A percentile compares a stretch with the other conserved stretches of the same genome.
phyloP scores from a whole-genome alignment of 305 asterid species.

The Fraxinus ornus region DNA sequence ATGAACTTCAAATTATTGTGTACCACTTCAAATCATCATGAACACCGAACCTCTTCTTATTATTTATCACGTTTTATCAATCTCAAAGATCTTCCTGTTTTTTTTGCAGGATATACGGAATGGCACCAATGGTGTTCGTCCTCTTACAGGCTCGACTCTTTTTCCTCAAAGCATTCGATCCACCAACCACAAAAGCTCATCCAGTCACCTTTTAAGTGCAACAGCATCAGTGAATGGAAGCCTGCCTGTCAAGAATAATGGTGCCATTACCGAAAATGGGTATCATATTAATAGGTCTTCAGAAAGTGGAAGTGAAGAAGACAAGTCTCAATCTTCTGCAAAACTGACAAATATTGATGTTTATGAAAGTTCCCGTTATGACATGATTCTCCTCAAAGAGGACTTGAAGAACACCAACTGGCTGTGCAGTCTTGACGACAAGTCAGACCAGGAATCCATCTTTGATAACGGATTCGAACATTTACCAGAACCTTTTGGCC shows the following conservation, averaged over 20 bases:
- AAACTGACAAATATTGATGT: constrained; percentile 58
- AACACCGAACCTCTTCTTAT: background rate
- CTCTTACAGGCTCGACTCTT: constrained; percentile 72
- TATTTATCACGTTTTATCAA: background rate
- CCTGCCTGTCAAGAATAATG: constrained; percentile 31
- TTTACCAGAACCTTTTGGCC: constrained; percentile 51
- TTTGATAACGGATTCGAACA: constrained; percentile 50
- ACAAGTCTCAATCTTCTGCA: constrained; percentile 48
- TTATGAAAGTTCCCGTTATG: constrained; percentile 88
- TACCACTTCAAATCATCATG: background rate
- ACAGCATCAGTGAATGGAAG: constrained; percentile 49
- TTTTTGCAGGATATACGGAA: constrained; percentile 75
- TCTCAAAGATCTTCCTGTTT: constrained; percentile 29
- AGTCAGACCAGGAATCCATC: constrained; percentile 40
- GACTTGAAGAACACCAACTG: constrained; percentile 49
- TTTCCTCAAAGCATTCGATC: constrained; percentile 98
- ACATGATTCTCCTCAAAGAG: constrained; percentile 50
- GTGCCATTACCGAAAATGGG: constrained; percentile 48
- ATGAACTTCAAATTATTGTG: background rate
- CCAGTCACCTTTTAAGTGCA: constrained; percentile 28
- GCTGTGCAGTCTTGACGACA: constrained; percentile 49
- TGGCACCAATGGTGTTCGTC: constrained; percentile 60
- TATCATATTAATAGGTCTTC: constrained; percentile 42
- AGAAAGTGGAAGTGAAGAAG: constrained; percentile 68
- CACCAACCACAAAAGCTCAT: constrained; percentile 52